phyloP scores from a whole-genome alignment of 148 eudicot species.

The Heliamphora exappendiculata region DNA sequence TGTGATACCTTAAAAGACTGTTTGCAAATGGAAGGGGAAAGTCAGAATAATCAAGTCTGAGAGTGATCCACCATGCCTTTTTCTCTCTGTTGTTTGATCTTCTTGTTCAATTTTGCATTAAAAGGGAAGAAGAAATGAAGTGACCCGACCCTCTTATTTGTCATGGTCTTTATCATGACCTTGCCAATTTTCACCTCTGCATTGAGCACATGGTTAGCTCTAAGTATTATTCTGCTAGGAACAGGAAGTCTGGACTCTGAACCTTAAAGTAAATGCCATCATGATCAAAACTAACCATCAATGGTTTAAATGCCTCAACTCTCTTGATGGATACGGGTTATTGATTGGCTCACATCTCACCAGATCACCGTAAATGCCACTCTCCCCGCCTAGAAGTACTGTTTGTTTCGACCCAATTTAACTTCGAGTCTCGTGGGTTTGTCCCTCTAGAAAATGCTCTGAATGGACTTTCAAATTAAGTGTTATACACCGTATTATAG shows the following conservation, averaged over 20 bases:
- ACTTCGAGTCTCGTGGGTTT: no score
- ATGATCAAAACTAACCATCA: background rate
- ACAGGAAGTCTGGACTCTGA: background rate
- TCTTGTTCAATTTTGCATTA: background rate
- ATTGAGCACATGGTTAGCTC: background rate
- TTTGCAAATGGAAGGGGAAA: background rate
- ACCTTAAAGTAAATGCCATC: background rate
- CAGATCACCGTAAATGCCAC: no score
- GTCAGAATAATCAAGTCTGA: background rate
- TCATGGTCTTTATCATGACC: background rate
- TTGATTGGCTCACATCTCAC: background rate
- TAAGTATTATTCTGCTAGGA: background rate
- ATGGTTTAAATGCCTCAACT: background rate
- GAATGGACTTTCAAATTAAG: no score
- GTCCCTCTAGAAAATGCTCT: no score
- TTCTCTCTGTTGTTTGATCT: background rate
- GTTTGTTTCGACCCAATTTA: no score
- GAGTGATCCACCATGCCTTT: background rate
- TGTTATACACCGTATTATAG: no score
- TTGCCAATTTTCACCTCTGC: background rate
- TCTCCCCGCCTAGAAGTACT: no score
- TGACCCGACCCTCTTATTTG: background rate
- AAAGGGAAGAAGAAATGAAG: background rate
- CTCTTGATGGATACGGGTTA: background rate
- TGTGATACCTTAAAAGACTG: background rate